phyloP scores from a whole-genome alignment of 1,139 yeast species.

The Candida frijolesensis region DNA sequence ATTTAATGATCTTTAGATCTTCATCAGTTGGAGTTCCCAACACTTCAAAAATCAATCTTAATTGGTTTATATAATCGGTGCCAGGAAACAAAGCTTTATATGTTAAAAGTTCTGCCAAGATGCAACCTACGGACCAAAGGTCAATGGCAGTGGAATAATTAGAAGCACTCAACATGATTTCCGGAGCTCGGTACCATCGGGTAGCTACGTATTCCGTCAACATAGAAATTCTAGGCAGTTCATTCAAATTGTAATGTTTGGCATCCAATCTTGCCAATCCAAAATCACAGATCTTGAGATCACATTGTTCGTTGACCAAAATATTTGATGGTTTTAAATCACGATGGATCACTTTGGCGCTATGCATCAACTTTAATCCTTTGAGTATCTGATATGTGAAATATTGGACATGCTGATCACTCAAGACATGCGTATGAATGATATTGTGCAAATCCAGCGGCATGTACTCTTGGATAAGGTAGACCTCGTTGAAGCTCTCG shows the following conservation, averaged over 20 bases:
- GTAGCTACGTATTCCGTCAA: conserved; percentile 98
- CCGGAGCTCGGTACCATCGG: conserved; percentile 97
- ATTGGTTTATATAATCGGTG: conserved; percentile 88
- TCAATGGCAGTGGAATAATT: conserved; percentile 95
- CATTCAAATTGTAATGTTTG: conserved; percentile 33
- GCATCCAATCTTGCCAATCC: conserved; percentile 72
- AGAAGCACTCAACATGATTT: conserved; percentile 84
- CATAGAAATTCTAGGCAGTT: conserved; percentile 44
- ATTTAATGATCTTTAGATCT: conserved; percentile 78
- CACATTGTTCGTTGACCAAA: conserved; percentile 88
- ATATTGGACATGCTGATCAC: conserved; percentile 93
- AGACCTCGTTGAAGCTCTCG: conserved; percentile 82
- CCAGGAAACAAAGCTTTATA: conserved; percentile 94
- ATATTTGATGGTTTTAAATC: conserved; percentile 92
- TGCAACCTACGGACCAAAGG: conserved; percentile 97
- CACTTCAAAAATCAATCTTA: conserved; percentile 82
- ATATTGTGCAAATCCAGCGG: conserved; percentile 94
- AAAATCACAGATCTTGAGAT: conserved; percentile 90
- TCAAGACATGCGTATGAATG: conserved; percentile 78
- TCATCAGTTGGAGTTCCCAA: conserved; percentile 88
- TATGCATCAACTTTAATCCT: conserved; percentile 88
- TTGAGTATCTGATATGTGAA: conserved; percentile 88
- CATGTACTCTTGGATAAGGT: conserved; percentile 92
- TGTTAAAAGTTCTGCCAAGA: conserved; percentile 86
- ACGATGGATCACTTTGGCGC: conserved; percentile 88